These are phyloP conservation scores for Cladorrhinum samala DNA, from an alignment of 495 filamentous ascomycete species.

Conservation along the genomic window DNA sequence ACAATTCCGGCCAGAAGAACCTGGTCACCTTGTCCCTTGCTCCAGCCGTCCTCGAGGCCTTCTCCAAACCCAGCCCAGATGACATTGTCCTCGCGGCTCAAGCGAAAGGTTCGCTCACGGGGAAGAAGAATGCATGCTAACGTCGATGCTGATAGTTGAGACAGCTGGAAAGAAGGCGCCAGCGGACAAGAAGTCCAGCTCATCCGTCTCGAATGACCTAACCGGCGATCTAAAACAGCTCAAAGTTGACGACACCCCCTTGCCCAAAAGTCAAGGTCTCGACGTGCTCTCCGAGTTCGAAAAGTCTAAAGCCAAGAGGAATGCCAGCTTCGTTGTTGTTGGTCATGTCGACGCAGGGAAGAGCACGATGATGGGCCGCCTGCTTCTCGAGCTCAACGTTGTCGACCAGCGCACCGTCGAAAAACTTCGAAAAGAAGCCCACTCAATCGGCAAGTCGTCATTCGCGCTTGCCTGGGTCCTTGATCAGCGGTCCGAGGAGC, in stretches of 20 bases:
- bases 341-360: slow-evolving; percentile 98
- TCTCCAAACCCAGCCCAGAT: slow-evolving; percentile 89
- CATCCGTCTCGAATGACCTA: slow-evolving; percentile 25
- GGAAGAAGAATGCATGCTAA: slow-evolving; percentile 34
- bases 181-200: slow-evolving; percentile 25
- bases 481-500: slow-evolving; percentile 83
- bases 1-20: slow-evolving; percentile 9
- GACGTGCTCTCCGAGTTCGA: slow-evolving; percentile 78
- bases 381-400: slow-evolving; percentile 84
- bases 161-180: slow-evolving; percentile 42
- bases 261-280: slow-evolving; percentile 77
- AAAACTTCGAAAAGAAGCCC: slow-evolving; percentile 79
- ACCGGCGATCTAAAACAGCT: slow-evolving; percentile 50
- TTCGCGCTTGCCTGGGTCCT: slow-evolving; percentile 96
- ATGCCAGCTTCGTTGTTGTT: slow-evolving; percentile 92
- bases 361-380: slow-evolving; percentile 91
- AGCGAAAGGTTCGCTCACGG: slow-evolving; percentile 71
- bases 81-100: slow-evolving; percentile 85
- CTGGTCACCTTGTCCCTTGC: slow-evolving; percentile 41
- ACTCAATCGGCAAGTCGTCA: slow-evolving; percentile 87
- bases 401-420: slow-evolving; percentile 83
- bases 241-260: slow-evolving; percentile 61
- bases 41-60: slow-evolving; percentile 48
- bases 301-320: slow-evolving; percentile 67
- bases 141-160: slow-evolving; percentile 36